Evolutionary conservation across 225 moss, liverwort and hornwort genomes (phyloP), one percentile per base, ranked within the genome.

Genomic region (Marchantia polymorpha): DNA sequence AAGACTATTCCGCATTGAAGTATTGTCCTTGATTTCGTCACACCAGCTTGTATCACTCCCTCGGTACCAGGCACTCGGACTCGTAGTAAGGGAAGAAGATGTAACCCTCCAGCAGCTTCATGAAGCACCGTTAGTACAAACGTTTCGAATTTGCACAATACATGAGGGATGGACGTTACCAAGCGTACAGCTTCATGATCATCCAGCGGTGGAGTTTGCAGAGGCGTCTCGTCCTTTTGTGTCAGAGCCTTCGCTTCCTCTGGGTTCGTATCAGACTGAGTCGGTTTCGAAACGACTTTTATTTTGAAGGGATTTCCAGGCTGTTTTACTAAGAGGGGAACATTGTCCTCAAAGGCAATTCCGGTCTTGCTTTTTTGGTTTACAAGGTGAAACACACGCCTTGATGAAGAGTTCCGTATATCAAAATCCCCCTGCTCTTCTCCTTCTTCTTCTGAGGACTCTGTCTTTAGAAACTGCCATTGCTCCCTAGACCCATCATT

Each of bases 301-400:
- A 95, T 86, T 82, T 99, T 99, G 86, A 93, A 99, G 13, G 99
- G 91, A 76, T 91, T 93, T 56, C 99, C 99, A 26, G 99, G 97
- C 71, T 89, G 90, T 83, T 89, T 90, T 15, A 99, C 95, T 78
- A 95, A 63, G 75, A 95, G 89, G 13, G 97, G 93, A 17, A 88
- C 90, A 54, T 92, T 92, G 60, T 94, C 94, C 71, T 91, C 76
- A 52, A 99, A 92, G 0, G 94, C 91, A 50, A 99, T 82, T 26
- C 92, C 92, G 72, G 83, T 88, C 83, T 92, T 94, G 81, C 89
- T 90, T 85, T 99, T 99, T 81, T 93, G 90, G 81, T 99, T 99
- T 48, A 99, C 84, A 82, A 99, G 84, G 83, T 94, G 91, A 77
- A 93, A 89, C 77, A 90, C 76, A 69, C 88, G 84, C 65, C 87